Evolutionary conservation across 768 basidiomycete genomes (phyloP).

Genomic region (Mycena venus): DNA sequence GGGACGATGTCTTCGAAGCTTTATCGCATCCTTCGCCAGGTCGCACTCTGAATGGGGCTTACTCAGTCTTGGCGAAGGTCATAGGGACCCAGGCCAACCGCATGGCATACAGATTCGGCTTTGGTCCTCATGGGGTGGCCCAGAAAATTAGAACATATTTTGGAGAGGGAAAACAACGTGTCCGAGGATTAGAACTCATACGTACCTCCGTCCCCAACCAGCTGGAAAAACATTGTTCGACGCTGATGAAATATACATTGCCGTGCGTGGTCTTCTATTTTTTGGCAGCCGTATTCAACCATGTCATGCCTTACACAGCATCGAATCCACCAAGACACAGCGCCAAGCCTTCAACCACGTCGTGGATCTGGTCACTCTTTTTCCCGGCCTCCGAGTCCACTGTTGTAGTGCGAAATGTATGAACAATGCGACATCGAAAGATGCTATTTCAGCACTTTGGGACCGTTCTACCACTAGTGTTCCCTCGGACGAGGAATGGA

Average conservation of each 20-base stretch:
- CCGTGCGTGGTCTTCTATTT: constrained; percentile 1
- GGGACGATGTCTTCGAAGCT: too few relatives aligned
- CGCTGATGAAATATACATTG: not conserved
- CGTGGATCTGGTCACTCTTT: not conserved
- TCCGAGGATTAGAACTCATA: not conserved
- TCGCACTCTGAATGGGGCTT: too few relatives aligned
- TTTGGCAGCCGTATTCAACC: too few relatives aligned
- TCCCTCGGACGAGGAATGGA: not conserved
- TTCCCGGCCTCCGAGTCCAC: not conserved
- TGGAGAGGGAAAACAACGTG: not conserved
- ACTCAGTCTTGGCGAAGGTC: too few relatives aligned
- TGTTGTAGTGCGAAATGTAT: not conserved
- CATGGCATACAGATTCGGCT: too few relatives aligned
- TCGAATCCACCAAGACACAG: not conserved
- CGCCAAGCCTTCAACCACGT: not conserved
- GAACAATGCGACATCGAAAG: not conserved
- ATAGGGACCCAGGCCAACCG: not conserved
- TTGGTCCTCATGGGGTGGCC: not conserved
- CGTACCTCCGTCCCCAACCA: not conserved
- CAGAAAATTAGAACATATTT: not conserved
- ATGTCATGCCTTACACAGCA: not conserved
- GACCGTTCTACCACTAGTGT: not conserved
- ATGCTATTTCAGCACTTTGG: not conserved
- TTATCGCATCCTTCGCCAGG: too few relatives aligned
- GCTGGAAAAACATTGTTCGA: not conserved